Conservation (phyloP, 78 protist genomes). For the Bodo saltans region DNA sequence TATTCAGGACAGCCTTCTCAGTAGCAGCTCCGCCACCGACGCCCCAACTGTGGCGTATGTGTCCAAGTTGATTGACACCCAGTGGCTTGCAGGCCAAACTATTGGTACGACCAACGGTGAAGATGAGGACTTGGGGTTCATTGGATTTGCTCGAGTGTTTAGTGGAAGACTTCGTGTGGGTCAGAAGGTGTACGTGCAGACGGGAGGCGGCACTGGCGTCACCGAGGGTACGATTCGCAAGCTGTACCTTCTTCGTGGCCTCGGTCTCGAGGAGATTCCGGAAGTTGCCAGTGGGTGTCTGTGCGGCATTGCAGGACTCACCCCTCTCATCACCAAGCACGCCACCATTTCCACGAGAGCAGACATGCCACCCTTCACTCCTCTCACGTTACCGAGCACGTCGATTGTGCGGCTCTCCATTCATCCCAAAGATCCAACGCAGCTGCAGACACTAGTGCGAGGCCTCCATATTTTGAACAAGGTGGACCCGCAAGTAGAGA, state of each 20-base stretch:
- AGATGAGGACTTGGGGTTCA: not conserved
- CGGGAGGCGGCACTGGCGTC: not conserved
- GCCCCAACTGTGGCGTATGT: too few species aligned
- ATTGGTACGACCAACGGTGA: too few species aligned
- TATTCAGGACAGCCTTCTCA: too few species aligned
- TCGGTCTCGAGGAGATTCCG: constrained; percentile 58
- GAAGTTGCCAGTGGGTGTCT: constrained; percentile 79
- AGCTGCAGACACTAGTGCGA: constrained; percentile 48
- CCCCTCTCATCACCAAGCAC: constrained; percentile 47
- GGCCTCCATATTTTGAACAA: constrained; percentile 84
- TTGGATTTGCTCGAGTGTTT: constrained; percentile 81
- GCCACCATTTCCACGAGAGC: constrained; percentile 70
- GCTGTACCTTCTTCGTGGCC: constrained; percentile 85
- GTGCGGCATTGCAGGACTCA: constrained; percentile 89
- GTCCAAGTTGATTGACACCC: too few species aligned
- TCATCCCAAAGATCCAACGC: constrained; percentile 56
- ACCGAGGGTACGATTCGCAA: not conserved
- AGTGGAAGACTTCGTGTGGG: constrained; percentile 68
- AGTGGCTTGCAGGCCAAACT: too few species aligned
- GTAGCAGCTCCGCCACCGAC: too few species aligned
- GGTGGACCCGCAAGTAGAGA: constrained; percentile 85
- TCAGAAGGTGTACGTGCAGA: constrained; percentile 39
- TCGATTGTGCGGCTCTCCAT: constrained; percentile 88
- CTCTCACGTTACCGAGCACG: constrained; percentile 25
- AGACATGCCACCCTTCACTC: constrained; percentile 23